Conservation (phyloP, 2,329 filamentous ascomycete genomes). For the Aspergillus pseudotamarii region DNA sequence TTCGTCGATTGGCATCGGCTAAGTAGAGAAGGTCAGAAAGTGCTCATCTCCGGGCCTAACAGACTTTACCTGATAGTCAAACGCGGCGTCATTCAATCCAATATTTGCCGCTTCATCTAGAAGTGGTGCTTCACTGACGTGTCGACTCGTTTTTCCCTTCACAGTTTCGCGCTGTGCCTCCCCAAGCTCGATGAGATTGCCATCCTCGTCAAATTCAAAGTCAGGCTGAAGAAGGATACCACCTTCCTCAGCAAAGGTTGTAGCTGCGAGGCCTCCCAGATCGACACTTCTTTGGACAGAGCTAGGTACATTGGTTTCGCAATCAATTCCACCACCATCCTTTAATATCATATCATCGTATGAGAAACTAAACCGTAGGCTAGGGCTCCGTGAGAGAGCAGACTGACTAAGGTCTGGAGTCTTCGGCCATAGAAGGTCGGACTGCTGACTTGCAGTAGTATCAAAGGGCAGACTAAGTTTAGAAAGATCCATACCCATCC, state of each 20-base stretch:
- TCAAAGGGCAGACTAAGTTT: constrained; percentile 44
- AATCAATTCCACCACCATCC: constrained; percentile 41
- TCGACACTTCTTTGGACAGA: constrained; percentile 36
- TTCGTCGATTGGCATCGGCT: constrained; percentile 33
- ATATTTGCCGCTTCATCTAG: constrained; percentile 42
- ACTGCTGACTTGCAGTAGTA: constrained; percentile 34
- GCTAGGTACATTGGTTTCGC: constrained; percentile 47
- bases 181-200: constrained; percentile 57
- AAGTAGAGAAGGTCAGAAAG: neutral
- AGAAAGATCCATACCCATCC: constrained; percentile 58
- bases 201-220: constrained; percentile 65
- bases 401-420: constrained; percentile 38
- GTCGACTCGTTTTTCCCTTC: constrained; percentile 10
- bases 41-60: neutral
- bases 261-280: constrained; percentile 28
- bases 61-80: constrained; percentile 19
- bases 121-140: constrained; percentile 37
- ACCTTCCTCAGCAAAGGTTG: constrained; percentile 43
- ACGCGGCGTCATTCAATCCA: constrained; percentile 37
- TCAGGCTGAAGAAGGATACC: constrained; percentile 56
- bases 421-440: constrained; percentile 34
- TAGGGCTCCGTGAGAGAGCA: constrained; percentile 27
- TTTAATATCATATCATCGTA: constrained; percentile 46
- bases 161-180: constrained; percentile 10
- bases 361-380: constrained; percentile 51